phyloP scores from a whole-genome alignment of 805 yeast genomes.

The Kluyveromyces aestuarii region DNA sequence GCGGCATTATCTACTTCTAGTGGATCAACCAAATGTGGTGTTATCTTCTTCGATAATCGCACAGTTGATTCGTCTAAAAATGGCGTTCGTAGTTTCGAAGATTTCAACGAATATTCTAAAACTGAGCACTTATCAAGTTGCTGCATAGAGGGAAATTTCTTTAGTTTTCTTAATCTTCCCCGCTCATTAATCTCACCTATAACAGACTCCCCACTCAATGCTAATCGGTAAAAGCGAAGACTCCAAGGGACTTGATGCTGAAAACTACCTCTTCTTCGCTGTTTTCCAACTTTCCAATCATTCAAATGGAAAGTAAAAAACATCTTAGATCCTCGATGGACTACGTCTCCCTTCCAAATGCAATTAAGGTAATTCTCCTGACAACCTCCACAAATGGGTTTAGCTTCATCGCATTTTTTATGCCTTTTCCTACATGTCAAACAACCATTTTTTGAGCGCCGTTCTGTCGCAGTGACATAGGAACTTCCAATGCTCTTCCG shows the following conservation, averaged over 20 bases:
- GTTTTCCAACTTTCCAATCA: not conserved
- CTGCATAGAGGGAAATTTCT: not conserved
- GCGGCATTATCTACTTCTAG: not conserved
- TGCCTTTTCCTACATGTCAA: not conserved
- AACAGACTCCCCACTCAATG: not conserved
- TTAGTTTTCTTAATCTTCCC: not conserved
- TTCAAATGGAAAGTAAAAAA: not conserved
- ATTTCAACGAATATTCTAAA: not conserved
- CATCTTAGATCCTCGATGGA: not conserved
- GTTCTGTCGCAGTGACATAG: not conserved
- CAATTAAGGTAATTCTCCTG: not conserved
- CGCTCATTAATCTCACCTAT: not conserved
- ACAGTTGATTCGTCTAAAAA: constrained; percentile 6
- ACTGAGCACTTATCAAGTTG: not conserved
- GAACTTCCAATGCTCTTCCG: not conserved
- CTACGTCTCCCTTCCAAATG: not conserved
- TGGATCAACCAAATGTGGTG: not conserved
- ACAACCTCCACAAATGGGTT: not conserved
- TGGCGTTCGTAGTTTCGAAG: constrained; percentile 10
- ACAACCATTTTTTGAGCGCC: not conserved
- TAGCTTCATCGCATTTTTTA: not conserved
- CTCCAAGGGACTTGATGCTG: not conserved
- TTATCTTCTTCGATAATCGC: constrained; percentile 1
- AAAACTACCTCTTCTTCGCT: not conserved
- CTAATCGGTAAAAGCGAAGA: not conserved